Evolutionary conservation across 2,329 filamentous ascomycete genomes (phyloP).

Genomic region (Coleophoma eucalyptorum): DNA sequence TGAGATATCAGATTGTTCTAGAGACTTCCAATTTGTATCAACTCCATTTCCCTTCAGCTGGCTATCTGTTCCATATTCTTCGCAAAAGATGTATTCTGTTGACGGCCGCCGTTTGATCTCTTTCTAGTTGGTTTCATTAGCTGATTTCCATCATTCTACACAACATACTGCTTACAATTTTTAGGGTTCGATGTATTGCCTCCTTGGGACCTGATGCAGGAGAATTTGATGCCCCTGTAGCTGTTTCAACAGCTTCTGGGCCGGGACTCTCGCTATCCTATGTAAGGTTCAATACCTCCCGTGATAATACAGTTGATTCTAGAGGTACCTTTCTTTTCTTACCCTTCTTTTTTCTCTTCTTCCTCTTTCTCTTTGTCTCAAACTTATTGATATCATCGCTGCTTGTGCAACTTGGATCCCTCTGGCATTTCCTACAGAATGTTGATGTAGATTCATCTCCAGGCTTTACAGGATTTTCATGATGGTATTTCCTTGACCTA

Average conservation of each 20-base stretch:
- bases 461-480: conserved; percentile 27
- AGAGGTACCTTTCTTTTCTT: neutral
- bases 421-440: conserved; percentile 34
- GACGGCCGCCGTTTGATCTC: neutral
- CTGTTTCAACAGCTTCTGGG: neutral
- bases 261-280: neutral
- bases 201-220: neutral
- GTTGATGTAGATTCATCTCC: conserved; percentile 27
- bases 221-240: neutral
- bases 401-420: conserved; percentile 19
- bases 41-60: neutral
- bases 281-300: too few species aligned
- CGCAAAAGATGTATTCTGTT: neutral
- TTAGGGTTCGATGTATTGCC: neutral
- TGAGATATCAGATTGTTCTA: neutral
- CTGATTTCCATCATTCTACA: neutral
- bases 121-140: neutral
- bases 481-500: conserved; percentile 36
- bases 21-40: neutral
- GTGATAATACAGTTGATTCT: neutral
- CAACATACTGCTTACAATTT: neutral
- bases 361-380: conserved; percentile 5
- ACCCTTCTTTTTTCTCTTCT: neutral
- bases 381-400: conserved; percentile 7
- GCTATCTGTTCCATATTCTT: neutral